These are phyloP conservation scores for Geranium rotundifolium DNA, from an alignment of 345 rosid genomes.

Conservation along the genomic window DNA sequence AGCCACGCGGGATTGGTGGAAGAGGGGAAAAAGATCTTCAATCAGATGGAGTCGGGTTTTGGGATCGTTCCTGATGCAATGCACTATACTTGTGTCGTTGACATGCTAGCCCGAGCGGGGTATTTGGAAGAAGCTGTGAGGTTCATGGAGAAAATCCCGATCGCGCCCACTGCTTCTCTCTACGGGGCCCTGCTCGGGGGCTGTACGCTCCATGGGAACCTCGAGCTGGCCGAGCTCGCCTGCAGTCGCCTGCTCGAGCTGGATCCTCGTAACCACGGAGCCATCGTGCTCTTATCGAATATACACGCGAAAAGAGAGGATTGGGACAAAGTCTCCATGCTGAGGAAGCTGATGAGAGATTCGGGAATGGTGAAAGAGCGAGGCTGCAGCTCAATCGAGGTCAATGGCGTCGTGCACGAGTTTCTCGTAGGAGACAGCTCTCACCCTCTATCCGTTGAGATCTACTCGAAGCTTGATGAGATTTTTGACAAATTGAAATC, in stretches of 20 bases:
- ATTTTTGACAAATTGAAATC: conserved; percentile 32
- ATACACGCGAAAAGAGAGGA: conserved; percentile 52
- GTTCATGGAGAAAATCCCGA: conserved; percentile 51
- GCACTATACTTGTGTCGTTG: conserved; percentile 70
- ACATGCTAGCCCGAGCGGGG: conserved; percentile 65
- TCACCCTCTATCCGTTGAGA: conserved; percentile 40
- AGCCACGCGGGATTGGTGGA: conserved; percentile 60
- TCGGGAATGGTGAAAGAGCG: conserved; percentile 54
- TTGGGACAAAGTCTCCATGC: conserved; percentile 45
- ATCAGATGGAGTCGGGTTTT: conserved; percentile 35
- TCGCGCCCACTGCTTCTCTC: conserved; percentile 37
- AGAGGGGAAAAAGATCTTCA: conserved; percentile 42
- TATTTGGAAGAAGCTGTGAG: conserved; percentile 50
- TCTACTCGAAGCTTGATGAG: conserved; percentile 45
- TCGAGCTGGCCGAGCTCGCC: conserved; percentile 53
- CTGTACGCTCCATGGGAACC: conserved; percentile 51
- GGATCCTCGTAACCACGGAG: conserved; percentile 52
- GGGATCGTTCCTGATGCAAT: conserved; percentile 47
- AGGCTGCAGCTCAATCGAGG: conserved; percentile 75
- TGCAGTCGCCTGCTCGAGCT: conserved; percentile 42
- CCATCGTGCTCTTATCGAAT: conserved; percentile 55
- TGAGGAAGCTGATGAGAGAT: conserved; percentile 58
- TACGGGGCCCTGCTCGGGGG: conserved; percentile 77
- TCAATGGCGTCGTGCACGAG: conserved; percentile 46
- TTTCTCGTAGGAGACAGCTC: conserved; percentile 51